phyloP scores from a whole-genome alignment of 2,329 filamentous ascomycete genomes.

The Xylariaceae sp. region DNA sequence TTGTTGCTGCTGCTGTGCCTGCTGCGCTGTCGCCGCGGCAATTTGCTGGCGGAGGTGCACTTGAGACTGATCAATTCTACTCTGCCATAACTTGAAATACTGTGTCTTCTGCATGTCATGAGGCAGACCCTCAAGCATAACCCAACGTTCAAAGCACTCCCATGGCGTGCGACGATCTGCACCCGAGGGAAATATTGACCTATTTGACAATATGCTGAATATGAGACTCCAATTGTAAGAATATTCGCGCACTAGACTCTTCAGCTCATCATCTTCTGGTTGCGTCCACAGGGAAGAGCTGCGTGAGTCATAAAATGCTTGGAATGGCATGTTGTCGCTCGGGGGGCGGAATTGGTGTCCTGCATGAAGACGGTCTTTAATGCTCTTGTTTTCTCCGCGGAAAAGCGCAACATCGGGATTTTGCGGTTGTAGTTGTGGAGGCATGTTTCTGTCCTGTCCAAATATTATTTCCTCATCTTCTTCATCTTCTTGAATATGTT shows the following conservation, averaged over 20 bases:
- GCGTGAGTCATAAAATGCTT: conserved; percentile 88
- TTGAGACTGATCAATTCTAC: conserved; percentile 66
- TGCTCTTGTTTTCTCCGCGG: conserved; percentile 84
- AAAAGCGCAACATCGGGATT: conserved; percentile 85
- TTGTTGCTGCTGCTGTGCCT: conserved; percentile 43
- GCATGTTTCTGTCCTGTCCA: conserved; percentile 39
- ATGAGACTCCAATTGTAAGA: conserved; percentile 99
- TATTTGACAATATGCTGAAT: conserved; percentile 76
- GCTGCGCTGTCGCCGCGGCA: conserved; percentile 53
- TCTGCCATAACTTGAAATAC: conserved; percentile 82
- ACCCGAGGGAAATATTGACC: conserved; percentile 81
- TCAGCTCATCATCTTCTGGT: conserved; percentile 88
- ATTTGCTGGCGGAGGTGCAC: conserved; percentile 61
- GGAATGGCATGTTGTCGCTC: conserved; percentile 88
- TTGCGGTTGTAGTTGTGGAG: conserved; percentile 65
- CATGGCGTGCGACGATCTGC: conserved; percentile 91
- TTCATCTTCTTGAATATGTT: conserved; percentile 75
- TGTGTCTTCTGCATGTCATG: conserved; percentile 94
- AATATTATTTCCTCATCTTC: conserved; percentile 49
- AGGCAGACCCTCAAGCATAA: conserved; percentile 87
- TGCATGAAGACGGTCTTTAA: conserved; percentile 87
- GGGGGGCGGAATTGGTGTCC: conserved; percentile 93
- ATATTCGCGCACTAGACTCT: conserved; percentile 84
- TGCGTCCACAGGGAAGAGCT: conserved; percentile 90
- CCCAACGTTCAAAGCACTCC: conserved; percentile 99